Base-by-base conservation (phyloP, 352 stramenopile species). In the Globisporangium viniferum region DNA sequence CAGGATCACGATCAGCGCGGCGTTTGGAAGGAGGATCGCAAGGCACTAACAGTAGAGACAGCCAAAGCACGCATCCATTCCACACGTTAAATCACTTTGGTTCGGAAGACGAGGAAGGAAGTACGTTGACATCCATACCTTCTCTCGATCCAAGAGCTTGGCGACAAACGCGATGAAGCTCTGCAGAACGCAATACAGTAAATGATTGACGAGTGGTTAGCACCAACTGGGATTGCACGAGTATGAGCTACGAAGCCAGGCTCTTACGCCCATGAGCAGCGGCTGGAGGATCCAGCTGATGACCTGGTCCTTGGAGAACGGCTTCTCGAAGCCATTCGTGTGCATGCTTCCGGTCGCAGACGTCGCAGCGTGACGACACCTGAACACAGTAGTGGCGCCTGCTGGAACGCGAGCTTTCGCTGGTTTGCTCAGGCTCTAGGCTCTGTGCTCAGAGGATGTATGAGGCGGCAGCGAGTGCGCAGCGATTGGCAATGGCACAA, bases 251-350 rank as follows among this genome's bases (percentile, higher is more conserved):
- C 22, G 10, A 31, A 22, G 29, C 29, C 22, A 36, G 20, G 3
- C 2, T 3, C 80, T 57, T 75, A 95, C 88, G 27, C 73, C 79
- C 62, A 92, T 87, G 61, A 93, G 70, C 55, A 88, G 57, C 20
- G 89, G 79, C 62, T 96, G 83, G 35, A 92, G 70, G 33, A 91
- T 56, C 88, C 86, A 96, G 64, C 88, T 94, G 46, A 67, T 39
- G 24, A 71, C 53, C 39, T 66, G 67, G 33, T 72, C 67, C 29
- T 79, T 73, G 8, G 88, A 95, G 67, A 93, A 90, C n/a, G 89
- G 89, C 59, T 80, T 80, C 53, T 94, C 69, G 61, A 94, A 92
- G 31, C 89, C 89, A 68, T 89, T 93, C 24, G 74, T 75, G 58
- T 80, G 84, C 81, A 83, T 86, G 22, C 27, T 65, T 62, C n/a